Percentiles rank a stretch among this genome's conserved stretches.
phyloP scores from a whole-genome alignment of 345 rosid species.

The Eucalyptus pumila region DNA sequence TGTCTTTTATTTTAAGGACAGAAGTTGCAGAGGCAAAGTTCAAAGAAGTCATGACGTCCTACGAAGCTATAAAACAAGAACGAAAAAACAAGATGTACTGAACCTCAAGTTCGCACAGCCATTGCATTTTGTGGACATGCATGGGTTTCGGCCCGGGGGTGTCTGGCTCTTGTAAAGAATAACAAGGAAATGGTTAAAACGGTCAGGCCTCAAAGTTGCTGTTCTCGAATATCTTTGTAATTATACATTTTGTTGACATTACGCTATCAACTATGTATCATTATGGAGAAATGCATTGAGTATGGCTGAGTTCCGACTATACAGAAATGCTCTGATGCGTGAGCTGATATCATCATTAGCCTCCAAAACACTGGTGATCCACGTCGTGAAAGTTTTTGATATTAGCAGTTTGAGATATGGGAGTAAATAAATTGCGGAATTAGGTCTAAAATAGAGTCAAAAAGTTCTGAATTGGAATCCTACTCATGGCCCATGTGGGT shows the following conservation, averaged over 20 bases:
- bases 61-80: conserved; percentile 81
- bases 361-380: not conserved
- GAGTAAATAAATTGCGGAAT: not conserved
- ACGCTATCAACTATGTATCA: not conserved
- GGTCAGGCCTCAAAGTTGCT: not conserved
- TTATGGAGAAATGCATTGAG: not conserved
- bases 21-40: conserved; percentile 86
- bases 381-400: not conserved
- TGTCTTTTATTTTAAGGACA: conserved; percentile 4
- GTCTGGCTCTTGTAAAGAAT: not conserved
- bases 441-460: not conserved
- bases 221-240: not conserved
- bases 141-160: not conserved
- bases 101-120: not conserved
- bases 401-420: not conserved
- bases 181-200: not conserved
- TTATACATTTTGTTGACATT: not conserved
- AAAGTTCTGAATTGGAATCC: not conserved
- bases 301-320: not conserved
- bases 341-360: not conserved
- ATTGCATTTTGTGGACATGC: not conserved
- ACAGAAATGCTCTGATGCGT: not conserved
- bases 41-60: conserved; percentile 82
- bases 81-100: conserved; percentile 3
- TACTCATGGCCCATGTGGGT: not conserved